These are phyloP conservation scores for Beta macrorhiza DNA, from an alignment of 179 eudicot species.

Conservation along the genomic window DNA sequence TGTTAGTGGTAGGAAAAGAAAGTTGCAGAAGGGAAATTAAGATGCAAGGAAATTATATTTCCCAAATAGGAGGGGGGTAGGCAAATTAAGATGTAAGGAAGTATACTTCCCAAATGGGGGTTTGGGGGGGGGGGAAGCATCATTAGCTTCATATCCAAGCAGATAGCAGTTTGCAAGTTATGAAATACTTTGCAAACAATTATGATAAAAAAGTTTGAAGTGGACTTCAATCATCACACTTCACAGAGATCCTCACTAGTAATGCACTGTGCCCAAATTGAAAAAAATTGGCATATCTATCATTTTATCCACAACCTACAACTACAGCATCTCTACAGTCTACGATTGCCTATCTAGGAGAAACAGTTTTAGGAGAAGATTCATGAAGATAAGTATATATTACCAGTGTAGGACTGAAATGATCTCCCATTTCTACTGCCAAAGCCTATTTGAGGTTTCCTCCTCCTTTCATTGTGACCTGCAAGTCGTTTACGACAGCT, in stretches of 20 bases:
- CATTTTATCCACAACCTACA: neutral
- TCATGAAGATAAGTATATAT: neutral
- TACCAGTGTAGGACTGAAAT: slow-evolving; percentile 44
- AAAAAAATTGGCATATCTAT: neutral
- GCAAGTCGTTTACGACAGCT: slow-evolving; percentile 92
- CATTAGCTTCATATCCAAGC: neutral
- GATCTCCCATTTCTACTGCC: slow-evolving; percentile 37
- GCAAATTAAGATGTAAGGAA: neutral
- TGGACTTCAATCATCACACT: slow-evolving; percentile 4
- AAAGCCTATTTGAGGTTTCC: slow-evolving; percentile 58
- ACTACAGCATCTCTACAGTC: neutral
- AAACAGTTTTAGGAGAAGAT: neutral
- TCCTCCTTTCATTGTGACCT: slow-evolving; percentile 78
- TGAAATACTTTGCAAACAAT: neutral
- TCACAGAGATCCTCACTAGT: neutral
- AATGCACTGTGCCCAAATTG: neutral
- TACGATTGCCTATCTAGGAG: neutral
- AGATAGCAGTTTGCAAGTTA: neutral
- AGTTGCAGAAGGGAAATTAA: neutral
- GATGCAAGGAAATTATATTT: too few species aligned
- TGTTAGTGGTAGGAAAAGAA: neutral
- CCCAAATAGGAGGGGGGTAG: too few species aligned
- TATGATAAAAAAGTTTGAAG: neutral
- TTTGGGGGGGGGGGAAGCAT: neutral
- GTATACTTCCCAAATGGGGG: neutral